Evolutionary conservation across 257 asterid species (phyloP).

Genomic region (Solanum bulbocastanum): DNA sequence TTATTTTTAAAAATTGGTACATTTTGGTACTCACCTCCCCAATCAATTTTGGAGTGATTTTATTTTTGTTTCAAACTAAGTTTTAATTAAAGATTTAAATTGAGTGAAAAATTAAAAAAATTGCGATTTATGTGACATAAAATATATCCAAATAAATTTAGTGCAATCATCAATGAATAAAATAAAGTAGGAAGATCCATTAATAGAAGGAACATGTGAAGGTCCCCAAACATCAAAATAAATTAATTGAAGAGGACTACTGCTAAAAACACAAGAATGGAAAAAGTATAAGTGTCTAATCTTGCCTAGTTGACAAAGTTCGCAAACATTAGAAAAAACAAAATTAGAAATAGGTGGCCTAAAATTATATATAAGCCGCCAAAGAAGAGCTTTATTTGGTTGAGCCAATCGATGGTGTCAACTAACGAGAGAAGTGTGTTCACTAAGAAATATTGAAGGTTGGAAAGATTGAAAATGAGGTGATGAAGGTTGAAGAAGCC

Average conservation of each 20-base stretch:
- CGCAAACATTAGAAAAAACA: not conserved
- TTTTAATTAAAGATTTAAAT: no score
- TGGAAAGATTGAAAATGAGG: no score
- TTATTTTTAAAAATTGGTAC: no score
- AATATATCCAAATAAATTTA: no score
- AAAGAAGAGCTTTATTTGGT: not conserved
- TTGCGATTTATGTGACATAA: no score
- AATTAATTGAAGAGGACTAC: not conserved
- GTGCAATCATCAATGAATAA: no score
- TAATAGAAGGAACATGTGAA: no score
- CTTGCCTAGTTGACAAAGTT: not conserved
- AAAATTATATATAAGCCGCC: not conserved
- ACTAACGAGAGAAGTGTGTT: not conserved
- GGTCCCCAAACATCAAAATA: not conserved
- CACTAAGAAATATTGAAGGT: not conserved
- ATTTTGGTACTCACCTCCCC: no score
- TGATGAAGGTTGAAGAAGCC: not conserved
- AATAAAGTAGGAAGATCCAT: no score
- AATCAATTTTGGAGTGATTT: no score
- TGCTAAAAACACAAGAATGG: not conserved
- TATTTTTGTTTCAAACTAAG: no score
- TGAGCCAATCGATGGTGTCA: not conserved
- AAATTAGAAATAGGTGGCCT: not conserved
- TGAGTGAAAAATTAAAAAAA: no score
- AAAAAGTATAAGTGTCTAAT: not conserved